Conservation (phyloP, 2,329 filamentous ascomycete species). For the Aspergillus jensenii region DNA sequence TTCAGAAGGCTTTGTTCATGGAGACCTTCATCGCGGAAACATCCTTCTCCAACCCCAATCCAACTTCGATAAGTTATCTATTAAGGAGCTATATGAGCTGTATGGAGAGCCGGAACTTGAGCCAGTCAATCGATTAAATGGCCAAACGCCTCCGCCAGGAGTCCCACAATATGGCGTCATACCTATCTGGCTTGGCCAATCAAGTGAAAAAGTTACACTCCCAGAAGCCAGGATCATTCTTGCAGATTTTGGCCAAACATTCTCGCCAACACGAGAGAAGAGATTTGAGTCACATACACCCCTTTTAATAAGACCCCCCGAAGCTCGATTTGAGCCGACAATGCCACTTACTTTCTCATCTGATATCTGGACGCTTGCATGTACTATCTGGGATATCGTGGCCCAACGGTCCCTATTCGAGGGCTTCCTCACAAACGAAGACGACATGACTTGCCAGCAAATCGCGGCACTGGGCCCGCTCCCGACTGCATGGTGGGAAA, state of each 20-base stretch:
- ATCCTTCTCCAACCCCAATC: not conserved
- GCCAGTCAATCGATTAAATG: not conserved
- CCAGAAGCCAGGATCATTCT: not conserved
- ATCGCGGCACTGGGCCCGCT: not conserved
- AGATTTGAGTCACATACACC: not conserved
- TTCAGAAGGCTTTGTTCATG: not conserved
- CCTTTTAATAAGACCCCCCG: not conserved
- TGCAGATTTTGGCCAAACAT: conserved; percentile 6
- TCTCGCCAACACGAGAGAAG: not conserved
- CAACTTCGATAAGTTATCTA: not conserved
- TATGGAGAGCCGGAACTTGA: not conserved
- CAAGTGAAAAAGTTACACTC: not conserved
- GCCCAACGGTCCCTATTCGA: not conserved
- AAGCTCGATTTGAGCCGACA: not conserved
- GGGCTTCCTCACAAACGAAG: not conserved
- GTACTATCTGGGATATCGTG: not conserved
- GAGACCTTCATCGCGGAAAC: conserved; percentile 6
- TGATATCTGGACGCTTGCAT: not conserved
- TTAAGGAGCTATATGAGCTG: not conserved
- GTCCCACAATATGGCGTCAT: conserved; percentile 5
- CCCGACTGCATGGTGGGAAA: not conserved
- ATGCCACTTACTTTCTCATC: not conserved
- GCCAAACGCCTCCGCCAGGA: not conserved
- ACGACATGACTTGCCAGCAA: not conserved
- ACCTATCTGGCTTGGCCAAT: not conserved